Evolutionary conservation across 2,329 filamentous ascomycete species (phyloP), one percentile per base, ranked within the genome.

Genomic region (Purpureocillium takamizusanense): DNA sequence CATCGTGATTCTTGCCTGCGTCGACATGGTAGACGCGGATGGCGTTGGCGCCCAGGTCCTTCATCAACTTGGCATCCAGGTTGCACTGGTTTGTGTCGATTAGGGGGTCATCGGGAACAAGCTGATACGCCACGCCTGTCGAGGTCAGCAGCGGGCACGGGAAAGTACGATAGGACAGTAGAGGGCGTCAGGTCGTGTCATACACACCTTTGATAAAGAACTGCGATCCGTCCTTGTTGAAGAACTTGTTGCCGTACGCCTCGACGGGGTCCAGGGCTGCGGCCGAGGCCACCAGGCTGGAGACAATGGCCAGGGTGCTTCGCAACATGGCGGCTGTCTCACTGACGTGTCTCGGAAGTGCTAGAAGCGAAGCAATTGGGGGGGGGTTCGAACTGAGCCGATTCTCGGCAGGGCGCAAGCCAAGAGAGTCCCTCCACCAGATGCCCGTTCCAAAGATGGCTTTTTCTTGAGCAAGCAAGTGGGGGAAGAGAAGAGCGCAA

Each of bases 1-100:
- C 81, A 41, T 75, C 70, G 60, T 95, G 89, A 56, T 90, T 67
- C 25, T 65, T 76, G 3, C 62, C 58, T 2, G 84, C 66, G 51
- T 94, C 81, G 44, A 95, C 86, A 54, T 94, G 86, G 61, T 95
- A 95, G 42, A 92, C 83, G 41, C 88, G 85, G 52, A 94, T 87
- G 23, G 83, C 73, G 58, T 94, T 94, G 56, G 83, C 77, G 45
- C 86, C 86, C 38, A 95, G 68, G 14, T 79, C 76, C 58, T 85
- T 74, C 84, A 94, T 94, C 53, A 89, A 70, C 13, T 66, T 57
- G 31, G 81, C 81, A 64, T 95, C 88, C 48, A 78, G 76, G 50
- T 72, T 60, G 66, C 86, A 94, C 66, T 94, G 88, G 35, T 75
- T 75, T 31, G 74, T 72, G 56, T 92, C 75, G 49, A 85, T 64